phyloP scores from a whole-genome alignment of 139 green algal genomes.

The Closterium sp. region DNA sequence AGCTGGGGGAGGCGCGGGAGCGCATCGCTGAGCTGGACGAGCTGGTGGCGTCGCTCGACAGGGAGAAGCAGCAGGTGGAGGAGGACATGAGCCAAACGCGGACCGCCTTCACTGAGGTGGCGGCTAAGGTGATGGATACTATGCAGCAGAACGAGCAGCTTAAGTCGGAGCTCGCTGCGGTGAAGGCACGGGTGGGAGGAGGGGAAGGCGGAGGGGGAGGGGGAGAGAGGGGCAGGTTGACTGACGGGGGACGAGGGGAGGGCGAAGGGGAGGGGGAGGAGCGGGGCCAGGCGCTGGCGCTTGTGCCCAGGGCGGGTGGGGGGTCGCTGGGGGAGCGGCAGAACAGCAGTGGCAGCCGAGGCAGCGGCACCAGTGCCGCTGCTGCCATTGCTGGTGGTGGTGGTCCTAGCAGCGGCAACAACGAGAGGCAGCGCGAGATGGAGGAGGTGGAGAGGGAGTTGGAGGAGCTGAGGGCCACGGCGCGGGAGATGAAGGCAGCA shows the following conservation, averaged over 20 bases:
- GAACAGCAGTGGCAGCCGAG: neutral
- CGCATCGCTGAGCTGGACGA: neutral
- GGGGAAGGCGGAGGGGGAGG: neutral
- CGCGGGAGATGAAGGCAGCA: neutral
- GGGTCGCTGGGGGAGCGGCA: neutral
- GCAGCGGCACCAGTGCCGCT: neutral
- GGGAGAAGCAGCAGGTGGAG: conserved; percentile 17
- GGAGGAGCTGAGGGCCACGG: neutral
- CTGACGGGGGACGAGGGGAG: neutral
- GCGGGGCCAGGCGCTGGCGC: neutral
- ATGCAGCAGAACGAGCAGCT: conserved; percentile 22
- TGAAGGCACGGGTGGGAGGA: neutral
- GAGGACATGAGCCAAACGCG: conserved; percentile 3
- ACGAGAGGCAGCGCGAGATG: neutral
- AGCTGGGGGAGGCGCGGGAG: conserved; percentile 4
- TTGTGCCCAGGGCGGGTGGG: neutral
- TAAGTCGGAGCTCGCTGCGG: neutral
- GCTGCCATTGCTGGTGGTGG: neutral
- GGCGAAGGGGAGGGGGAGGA: neutral
- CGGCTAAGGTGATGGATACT: conserved; percentile 8
- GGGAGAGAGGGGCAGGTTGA: neutral
- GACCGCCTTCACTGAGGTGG: neutral
- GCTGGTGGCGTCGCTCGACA: neutral
- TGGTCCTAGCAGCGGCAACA: neutral
- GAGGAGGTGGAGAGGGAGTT: neutral